Evolutionary conservation across 805 yeast species (phyloP).

Genomic region (Komagataella mondaviorum): DNA sequence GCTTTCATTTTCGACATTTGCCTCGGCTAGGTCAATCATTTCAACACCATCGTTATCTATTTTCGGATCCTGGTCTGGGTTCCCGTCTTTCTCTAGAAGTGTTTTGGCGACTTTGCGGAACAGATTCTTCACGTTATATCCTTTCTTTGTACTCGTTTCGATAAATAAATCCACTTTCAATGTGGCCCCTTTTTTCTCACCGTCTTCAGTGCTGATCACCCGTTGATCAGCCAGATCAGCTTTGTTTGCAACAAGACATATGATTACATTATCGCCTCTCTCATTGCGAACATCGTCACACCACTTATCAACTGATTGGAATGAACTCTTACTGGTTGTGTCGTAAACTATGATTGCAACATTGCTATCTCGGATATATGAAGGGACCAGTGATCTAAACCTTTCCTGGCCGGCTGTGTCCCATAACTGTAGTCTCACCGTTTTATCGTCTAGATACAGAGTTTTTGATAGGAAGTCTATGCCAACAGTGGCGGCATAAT

Average conservation of each 20-base stretch:
- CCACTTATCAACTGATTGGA: constrained; percentile 82
- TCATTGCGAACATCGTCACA: constrained; percentile 89
- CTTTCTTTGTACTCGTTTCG: constrained; percentile 92
- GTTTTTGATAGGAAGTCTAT: constrained; percentile 91
- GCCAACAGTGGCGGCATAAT: constrained; percentile 94
- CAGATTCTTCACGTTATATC: constrained; percentile 81
- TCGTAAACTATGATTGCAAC: constrained; percentile 98
- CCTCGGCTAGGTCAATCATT: constrained; percentile 1
- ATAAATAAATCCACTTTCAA: constrained; percentile 70
- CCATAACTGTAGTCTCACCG: constrained; percentile 92
- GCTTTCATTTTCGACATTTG: constrained; percentile 1
- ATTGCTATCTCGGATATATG: constrained; percentile 89
- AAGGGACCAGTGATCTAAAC: constrained; percentile 87
- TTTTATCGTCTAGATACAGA: constrained; percentile 91
- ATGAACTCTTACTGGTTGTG: constrained; percentile 74
- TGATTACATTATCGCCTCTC: constrained; percentile 78
- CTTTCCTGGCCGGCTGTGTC: constrained; percentile 98
- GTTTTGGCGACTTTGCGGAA: constrained; percentile 86
- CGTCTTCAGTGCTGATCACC: constrained; percentile 75
- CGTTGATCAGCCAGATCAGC: constrained; percentile 70
- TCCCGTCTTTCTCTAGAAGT: constrained; percentile 59
- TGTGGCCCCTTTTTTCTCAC: constrained; percentile 59
- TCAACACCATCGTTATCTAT: constrained; percentile 9
- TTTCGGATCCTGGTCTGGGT: constrained; percentile 17
- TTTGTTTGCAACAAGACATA: constrained; percentile 89